Base-by-base conservation (phyloP, 306 rosid genomes). In the Comarum palustre region DNA sequence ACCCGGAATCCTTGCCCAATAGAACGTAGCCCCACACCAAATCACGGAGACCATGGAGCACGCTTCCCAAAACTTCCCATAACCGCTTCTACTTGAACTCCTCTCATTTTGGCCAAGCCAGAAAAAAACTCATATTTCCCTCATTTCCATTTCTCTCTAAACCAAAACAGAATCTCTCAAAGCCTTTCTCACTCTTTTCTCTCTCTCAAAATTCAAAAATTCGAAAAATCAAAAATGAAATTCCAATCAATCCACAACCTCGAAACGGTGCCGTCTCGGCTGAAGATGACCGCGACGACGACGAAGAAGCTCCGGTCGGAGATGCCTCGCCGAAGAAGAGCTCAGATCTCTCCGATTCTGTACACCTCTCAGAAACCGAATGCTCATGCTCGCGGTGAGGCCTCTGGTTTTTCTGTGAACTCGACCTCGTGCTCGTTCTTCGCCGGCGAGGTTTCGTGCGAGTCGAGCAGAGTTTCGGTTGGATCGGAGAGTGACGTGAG, bases 291-390 rank as follows among this genome's bases (percentile, higher is more conserved):
- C 7, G 3, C 25, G 2, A 89, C 48, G 79, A 91, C 34, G 5
- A 90, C 45, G 79, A 89, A 82, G 90, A 90, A 86, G 87, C 96
- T 84, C 74, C 91, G 97, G 55, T 92, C 90, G 12, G 84, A 86
- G 61, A 72, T 90, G 2, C 80, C 84, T 76, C 93, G 90, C 80
- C 88, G 96, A 71, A 59, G 79, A 64, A 76, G 92, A 42, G 7
- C 45, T 72, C 87, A 75, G 75, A 80, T 94, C 73, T 88, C 90
- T 39, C 90, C 97, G 9, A 73, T 89, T 69, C 72, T 85, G 1
- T 39, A 64, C 48, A 17, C 68, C 4, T 73, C 88, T 0, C 27
- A 42, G 66, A 80, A 74, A 31, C 13, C 62, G 50, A 66, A 66
- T 32, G 24, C 66, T 32, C 34, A 66, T 32, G 20, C 66, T 32